Base-by-base conservation (phyloP, 441 rosid species). In the Erodium trifolium region DNA sequence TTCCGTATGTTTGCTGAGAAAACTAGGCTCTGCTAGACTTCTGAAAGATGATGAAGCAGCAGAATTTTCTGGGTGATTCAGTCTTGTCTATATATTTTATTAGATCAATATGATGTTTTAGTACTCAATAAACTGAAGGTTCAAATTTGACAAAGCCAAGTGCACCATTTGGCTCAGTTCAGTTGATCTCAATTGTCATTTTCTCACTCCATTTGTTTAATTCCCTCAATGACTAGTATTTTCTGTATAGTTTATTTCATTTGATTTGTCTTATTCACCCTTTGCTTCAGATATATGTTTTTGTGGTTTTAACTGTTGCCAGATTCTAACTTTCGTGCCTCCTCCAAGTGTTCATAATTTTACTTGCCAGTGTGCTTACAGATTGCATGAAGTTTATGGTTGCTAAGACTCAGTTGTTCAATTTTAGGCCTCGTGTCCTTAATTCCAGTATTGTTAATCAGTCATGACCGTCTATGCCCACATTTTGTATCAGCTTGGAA, bases 401-500 rank as follows among this genome's bases (percentile, higher is more conserved):
- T 51, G 18, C 5, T 51, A 16, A 6, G 17, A 53, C 17, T 3
- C 5, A 53, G 17, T 53, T 53, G 19, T 53, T 53, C 60, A 14
- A 14, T 13, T n/a, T 51, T 23, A 23, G 27, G 27, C 27, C 0
- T 23, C 2, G 5, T 27, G 27, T 16, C 13, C 47, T 5, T 13
- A 49, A 14, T 53, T 53, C 5, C 13, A 39, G 57, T 37, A n/a
- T 16, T 6, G 11, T 75, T 66, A n/a, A 19, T 29, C 19, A 69
- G 9, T 9, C 45, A 27, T 63, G 66, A 17, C 13, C 64, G 43
- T 63, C 23, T 53, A 6, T 53, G 16, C 8, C 17, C 71, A 66
- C 39, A 45, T 17, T 70, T 76, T 9, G 23, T 64, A 55, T 68
- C 81, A 88, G 93, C 84, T 88, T 34, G 93, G 89, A 75, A 88